Evolutionary conservation across 176 grass and related monocot genomes (phyloP), one percentile per base, ranked within the genome.

Genomic region (Phragmites australis): DNA sequence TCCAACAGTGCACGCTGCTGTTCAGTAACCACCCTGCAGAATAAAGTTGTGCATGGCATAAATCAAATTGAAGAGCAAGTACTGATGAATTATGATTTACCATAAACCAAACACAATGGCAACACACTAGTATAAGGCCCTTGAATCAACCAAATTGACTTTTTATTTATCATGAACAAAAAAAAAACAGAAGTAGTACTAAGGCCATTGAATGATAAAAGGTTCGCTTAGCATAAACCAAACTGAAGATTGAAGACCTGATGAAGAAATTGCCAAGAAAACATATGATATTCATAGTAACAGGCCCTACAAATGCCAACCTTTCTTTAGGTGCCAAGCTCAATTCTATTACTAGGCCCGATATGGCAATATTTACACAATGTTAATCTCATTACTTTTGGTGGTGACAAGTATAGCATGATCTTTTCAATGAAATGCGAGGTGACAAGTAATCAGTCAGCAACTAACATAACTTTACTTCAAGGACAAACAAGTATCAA

Each of bases 1-100:
- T 98, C 95, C 78, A 98, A 89, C 72, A 94, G 75, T 78, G 32
- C 70, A 58, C 86, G 88, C 43, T 98, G 95, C 22, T 68, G 92
- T 63, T 94, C 92, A 82, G 68, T 94, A 68, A 98, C 95, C 42
- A 81, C 88, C 81, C 95, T 98, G 67, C 52, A 84, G 47, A 74
- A 74, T 50, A 70, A 78, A 32, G 41, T 55, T 19, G 9, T 39
- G 10, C 21, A 55, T 22, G n/a, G n/a, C 22, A 64, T 62, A 45
- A 86, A 82, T 78, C 44, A 48, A 84, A 84, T 14, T 11, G 9
- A 74, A 60, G 9, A 25, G 12, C 6, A 15, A 32, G 15, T 68
- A 50, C 2, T 6, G 2, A 39, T 37, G 3, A 66, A 18, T 23
- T 71, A 53, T 9, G 61, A 17, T 78, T 68, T 50, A 23, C 41